These are phyloP conservation scores for Mrakia frigida DNA, from an alignment of 768 basidiomycete genomes.

Conservation along the genomic window DNA sequence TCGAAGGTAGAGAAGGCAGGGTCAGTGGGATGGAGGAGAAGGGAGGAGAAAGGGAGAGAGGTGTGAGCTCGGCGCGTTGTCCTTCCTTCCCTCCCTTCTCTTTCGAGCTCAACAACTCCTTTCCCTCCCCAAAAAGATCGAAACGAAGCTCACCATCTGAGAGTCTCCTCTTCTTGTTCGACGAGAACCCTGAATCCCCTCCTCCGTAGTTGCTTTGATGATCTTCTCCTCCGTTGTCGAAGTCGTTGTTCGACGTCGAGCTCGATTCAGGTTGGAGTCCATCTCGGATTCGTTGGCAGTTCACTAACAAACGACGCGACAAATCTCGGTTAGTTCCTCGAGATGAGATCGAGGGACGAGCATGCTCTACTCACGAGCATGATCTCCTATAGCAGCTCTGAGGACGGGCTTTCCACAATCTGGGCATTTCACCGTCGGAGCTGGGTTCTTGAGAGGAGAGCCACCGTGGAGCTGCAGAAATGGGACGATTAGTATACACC, in stretches of 20 bases:
- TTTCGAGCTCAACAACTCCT: neutral
- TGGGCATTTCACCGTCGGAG: conserved; percentile 58
- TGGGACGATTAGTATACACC: neutral
- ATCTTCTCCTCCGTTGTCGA: conserved; percentile 48
- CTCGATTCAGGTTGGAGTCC: conserved; percentile 48
- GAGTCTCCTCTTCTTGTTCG: conserved; percentile 21
- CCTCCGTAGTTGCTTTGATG: neutral
- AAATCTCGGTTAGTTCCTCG: neutral
- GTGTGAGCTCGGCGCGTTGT: neutral
- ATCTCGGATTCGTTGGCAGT: conserved; percentile 57
- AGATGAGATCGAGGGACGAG: neutral
- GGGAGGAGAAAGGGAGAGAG: neutral
- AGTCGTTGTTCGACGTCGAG: neutral
- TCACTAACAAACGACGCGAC: conserved; percentile 46
- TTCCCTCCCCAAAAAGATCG: neutral
- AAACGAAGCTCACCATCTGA: conserved; percentile 21
- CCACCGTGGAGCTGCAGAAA: conserved; percentile 13
- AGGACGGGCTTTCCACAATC: conserved; percentile 79
- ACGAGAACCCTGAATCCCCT: neutral
- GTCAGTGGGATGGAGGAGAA: neutral
- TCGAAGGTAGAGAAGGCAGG: neutral
- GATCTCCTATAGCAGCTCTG: conserved; percentile 67
- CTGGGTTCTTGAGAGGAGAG: conserved; percentile 19
- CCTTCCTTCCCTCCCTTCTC: neutral
- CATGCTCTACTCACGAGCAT: conserved; percentile 55